phyloP scores from a whole-genome alignment of 1,139 yeast genomes.

The Nakaseomyces glabratus region DNA sequence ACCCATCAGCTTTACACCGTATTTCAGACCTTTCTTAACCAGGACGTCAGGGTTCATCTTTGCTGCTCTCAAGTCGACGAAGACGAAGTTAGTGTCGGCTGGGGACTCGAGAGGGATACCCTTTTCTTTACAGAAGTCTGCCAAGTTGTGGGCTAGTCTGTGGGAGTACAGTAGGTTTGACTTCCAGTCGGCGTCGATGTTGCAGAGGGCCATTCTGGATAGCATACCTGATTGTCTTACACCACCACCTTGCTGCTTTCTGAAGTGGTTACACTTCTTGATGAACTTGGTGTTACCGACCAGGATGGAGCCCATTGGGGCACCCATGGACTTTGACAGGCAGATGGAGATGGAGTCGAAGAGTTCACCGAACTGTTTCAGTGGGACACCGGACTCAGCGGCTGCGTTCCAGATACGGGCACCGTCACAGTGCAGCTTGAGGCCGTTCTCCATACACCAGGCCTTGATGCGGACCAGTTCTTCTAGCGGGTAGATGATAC shows the following conservation, averaged over 20 bases:
- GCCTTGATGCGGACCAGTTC: slow-evolving; percentile 65
- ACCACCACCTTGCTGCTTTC: slow-evolving; percentile 94
- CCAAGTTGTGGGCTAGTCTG: slow-evolving; percentile 58
- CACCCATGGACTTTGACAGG: slow-evolving; percentile 84
- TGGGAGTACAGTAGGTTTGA: slow-evolving; percentile 51
- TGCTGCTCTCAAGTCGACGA: slow-evolving; percentile 54
- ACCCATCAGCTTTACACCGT: slow-evolving; percentile 62
- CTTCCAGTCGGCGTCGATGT: slow-evolving; percentile 66
- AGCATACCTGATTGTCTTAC: slow-evolving; percentile 83
- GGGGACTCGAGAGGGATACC: slow-evolving; percentile 62
- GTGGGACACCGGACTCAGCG: slow-evolving; percentile 60
- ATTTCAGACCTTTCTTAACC: slow-evolving; percentile 47
- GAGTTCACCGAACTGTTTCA: slow-evolving; percentile 62
- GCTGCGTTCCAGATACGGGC: slow-evolving; percentile 94
- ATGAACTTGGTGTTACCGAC: slow-evolving; percentile 61
- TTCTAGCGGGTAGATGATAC: slow-evolving; percentile 70
- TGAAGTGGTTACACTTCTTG: slow-evolving; percentile 72
- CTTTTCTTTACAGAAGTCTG: slow-evolving; percentile 45
- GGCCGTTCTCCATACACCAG: slow-evolving; percentile 57
- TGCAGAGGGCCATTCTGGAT: slow-evolving; percentile 71
- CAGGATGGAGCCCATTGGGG: slow-evolving; percentile 86
- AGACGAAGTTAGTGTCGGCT: slow-evolving; percentile 80
- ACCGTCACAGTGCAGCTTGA: slow-evolving; percentile 81
- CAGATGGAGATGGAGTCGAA: slow-evolving; percentile 89
- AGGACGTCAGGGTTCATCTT: slow-evolving; percentile 52